phyloP scores from a whole-genome alignment of 148 eudicot species.

The Rhododendron williamsianum region DNA sequence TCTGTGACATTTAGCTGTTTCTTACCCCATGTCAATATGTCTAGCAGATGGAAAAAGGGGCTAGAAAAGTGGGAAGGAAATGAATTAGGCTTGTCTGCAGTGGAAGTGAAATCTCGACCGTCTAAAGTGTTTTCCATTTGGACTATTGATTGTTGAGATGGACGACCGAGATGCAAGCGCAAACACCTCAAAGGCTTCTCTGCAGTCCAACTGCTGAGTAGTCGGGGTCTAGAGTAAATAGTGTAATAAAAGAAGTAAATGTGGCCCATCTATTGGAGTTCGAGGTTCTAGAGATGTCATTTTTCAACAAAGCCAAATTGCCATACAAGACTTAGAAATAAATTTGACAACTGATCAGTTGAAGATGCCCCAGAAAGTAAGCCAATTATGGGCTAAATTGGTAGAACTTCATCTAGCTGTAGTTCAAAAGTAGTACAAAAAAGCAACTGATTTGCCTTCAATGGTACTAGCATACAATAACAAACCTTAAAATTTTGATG shows the following conservation, averaged over 20 bases:
- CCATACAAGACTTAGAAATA: background rate
- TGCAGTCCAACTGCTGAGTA: background rate
- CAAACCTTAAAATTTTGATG: slow-evolving; percentile 9
- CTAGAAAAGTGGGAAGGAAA: background rate
- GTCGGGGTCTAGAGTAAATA: background rate
- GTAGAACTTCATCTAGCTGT: background rate
- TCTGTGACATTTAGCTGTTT: background rate
- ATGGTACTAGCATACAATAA: background rate
- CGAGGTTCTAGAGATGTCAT: background rate
- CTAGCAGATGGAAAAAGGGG: background rate
- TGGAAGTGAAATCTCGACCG: background rate
- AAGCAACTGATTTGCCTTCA: background rate
- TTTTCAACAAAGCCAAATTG: background rate
- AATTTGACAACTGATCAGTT: background rate
- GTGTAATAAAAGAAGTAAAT: background rate
- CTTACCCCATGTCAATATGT: background rate
- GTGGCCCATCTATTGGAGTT: background rate
- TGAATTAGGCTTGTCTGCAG: background rate
- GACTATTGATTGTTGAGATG: background rate
- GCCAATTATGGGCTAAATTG: background rate
- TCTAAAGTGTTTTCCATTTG: background rate
- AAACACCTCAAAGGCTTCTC: background rate
- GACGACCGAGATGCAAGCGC: background rate
- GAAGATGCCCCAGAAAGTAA: background rate
- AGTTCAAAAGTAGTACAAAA: background rate